These are phyloP conservation scores for Bocquillonia castaneifolia DNA, from an alignment of 441 rosid genomes.

Conservation along the genomic window DNA sequence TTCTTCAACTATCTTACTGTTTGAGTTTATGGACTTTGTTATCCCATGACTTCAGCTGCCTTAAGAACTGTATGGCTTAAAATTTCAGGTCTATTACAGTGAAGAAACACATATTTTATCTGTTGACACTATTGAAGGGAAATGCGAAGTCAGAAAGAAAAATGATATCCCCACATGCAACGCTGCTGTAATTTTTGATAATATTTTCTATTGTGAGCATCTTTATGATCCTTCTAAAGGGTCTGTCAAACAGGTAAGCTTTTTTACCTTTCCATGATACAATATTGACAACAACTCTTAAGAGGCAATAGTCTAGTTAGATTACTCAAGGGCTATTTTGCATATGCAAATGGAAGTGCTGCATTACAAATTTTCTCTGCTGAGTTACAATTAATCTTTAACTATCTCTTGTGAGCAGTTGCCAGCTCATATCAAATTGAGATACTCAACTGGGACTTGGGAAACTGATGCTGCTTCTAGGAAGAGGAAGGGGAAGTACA, in stretches of 20 bases:
- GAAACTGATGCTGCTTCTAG: conserved; percentile 48
- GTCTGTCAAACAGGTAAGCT: conserved; percentile 59
- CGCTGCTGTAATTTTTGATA: conserved; percentile 46
- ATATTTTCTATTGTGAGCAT: conserved; percentile 68
- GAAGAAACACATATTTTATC: conserved; percentile 39
- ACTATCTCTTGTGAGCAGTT: conserved; percentile 39
- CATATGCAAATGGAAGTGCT: background rate
- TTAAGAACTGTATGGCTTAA: conserved; percentile 8
- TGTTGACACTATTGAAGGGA: conserved; percentile 49
- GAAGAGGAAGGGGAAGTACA: conserved; percentile 76
- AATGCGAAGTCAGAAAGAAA: conserved; percentile 74
- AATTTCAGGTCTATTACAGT: conserved; percentile 64
- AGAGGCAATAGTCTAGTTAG: background rate
- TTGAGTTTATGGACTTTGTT: background rate
- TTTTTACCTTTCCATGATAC: background rate
- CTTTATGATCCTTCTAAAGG: conserved; percentile 58
- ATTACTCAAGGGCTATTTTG: background rate
- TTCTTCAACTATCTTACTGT: background rate
- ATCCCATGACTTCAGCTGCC: background rate
- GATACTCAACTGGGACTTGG: conserved; percentile 38
- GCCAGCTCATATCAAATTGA: conserved; percentile 51
- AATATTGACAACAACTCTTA: background rate
- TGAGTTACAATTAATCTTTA: conserved; percentile 21
- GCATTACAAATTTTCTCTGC: conserved; percentile 3
- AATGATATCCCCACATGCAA: conserved; percentile 42